Evolutionary conservation across 768 basidiomycete genomes (phyloP).

Genomic region (Royoungia palumana): DNA sequence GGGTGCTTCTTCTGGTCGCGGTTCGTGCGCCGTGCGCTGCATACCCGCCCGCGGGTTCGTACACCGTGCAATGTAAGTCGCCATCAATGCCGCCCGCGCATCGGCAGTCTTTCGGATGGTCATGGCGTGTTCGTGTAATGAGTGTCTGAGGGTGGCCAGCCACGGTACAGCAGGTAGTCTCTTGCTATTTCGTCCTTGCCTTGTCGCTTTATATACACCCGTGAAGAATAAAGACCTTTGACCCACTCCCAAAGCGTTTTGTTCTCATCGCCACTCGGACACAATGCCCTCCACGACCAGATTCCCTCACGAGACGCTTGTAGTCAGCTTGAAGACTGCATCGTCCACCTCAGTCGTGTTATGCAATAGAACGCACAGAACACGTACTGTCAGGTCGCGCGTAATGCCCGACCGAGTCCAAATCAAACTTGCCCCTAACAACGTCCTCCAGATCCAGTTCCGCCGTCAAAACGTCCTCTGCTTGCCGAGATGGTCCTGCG

Average conservation of each 20-base stretch:
- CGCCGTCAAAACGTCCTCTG: conserved; percentile 53
- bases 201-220: conserved; percentile 22
- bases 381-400: conserved; percentile 52
- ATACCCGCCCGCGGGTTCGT: conserved; percentile 18
- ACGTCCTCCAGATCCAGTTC: conserved; percentile 59
- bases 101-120: conserved; percentile 31
- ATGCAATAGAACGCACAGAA: neutral
- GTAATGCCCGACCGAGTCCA: conserved; percentile 63
- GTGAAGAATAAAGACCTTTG: neutral
- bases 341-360: conserved; percentile 6
- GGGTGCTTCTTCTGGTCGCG: too few species aligned
- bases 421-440: conserved; percentile 55
- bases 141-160: too few species aligned
- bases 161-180: neutral
- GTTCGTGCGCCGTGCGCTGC: too few species aligned
- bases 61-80: conserved; percentile 25
- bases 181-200: neutral
- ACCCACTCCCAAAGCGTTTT: conserved; percentile 7
- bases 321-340: conserved; percentile 29
- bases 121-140: conserved; percentile 3
- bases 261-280: neutral
- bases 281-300: too few species aligned
- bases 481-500: conserved; percentile 53
- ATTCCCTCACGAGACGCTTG: neutral
- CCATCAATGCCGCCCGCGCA: conserved; percentile 32